Evolutionary conservation across 139 green algal genomes (phyloP).

Genomic region (Marvania coccoides): DNA sequence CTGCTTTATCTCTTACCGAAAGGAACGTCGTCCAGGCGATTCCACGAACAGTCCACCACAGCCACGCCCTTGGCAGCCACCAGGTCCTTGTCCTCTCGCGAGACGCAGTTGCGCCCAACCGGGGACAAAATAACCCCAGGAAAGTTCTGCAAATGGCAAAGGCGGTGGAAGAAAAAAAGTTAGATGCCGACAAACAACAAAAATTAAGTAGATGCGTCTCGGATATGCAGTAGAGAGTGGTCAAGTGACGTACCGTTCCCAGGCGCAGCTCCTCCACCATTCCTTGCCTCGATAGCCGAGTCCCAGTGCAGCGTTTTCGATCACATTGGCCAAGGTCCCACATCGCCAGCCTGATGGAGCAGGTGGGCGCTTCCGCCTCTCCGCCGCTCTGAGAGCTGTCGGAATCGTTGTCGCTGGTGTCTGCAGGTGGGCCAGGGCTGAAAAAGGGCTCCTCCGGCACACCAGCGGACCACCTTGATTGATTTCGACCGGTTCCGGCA

Average conservation of each 20-base stretch:
- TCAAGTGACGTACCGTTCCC: conserved; percentile 25
- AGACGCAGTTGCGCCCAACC: conserved; percentile 56
- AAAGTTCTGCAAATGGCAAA: conserved; percentile 34
- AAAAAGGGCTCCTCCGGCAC: too few relatives aligned
- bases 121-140: conserved; percentile 81
- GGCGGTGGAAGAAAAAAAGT: not conserved
- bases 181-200: not conserved
- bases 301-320: conserved; percentile 69
- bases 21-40: conserved; percentile 89
- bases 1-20: conserved; percentile 45
- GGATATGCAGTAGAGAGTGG: too few relatives aligned
- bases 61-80: conserved; percentile 75
- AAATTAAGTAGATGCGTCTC: not conserved
- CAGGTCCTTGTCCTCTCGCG: conserved; percentile 67
- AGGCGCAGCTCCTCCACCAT: conserved; percentile 72
- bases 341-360: conserved; percentile 57
- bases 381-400: not conserved
- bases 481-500: too few relatives aligned
- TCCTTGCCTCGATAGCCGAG: conserved; percentile 53
- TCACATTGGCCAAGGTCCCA: conserved; percentile 92
- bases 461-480: too few relatives aligned
- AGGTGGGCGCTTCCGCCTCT: not conserved
- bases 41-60: conserved; percentile 98
- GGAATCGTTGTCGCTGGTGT: not conserved
- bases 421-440: not conserved